Evolutionary conservation across 441 rosid genomes (phyloP).

Genomic region (Euphorbia corollata): DNA sequence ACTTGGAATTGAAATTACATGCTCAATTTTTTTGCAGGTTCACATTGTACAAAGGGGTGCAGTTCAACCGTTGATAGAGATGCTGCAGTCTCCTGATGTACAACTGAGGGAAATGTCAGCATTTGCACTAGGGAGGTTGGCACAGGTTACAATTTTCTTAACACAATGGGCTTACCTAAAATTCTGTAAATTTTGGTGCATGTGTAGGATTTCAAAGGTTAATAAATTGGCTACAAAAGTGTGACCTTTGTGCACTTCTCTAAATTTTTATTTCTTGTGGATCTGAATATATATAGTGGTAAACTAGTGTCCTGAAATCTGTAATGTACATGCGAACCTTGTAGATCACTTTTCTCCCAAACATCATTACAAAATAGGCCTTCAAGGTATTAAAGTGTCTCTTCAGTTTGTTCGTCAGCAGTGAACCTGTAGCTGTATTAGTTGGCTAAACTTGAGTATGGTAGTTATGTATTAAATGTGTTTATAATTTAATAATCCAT

Average conservation of each 20-base stretch:
- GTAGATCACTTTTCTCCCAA: neutral
- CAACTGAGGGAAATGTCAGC: constrained; percentile 99
- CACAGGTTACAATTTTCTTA: constrained; percentile 55
- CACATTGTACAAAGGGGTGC: constrained; percentile 99
- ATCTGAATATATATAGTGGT: neutral
- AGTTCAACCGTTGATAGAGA: constrained; percentile 81
- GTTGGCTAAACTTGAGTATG: neutral
- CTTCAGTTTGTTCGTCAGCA: neutral
- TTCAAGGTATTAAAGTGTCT: neutral
- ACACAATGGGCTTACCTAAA: neutral
- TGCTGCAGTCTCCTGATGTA: constrained; percentile 83
- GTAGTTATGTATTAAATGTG: neutral
- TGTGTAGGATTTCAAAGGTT: neutral
- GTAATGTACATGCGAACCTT: neutral
- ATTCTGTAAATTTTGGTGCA: neutral
- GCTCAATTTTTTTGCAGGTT: constrained; percentile 43
- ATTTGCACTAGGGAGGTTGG: constrained; percentile 98
- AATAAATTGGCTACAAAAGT: neutral
- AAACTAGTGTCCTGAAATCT: neutral
- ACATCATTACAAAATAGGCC: neutral
- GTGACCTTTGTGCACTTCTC: neutral
- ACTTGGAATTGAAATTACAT: constrained; percentile 6
- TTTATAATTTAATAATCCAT: neutral
- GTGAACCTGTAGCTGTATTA: neutral
- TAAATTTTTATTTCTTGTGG: neutral